Evolutionary conservation across 495 filamentous ascomycete species (phyloP).

Genomic region (Penicillium egyptiacum): DNA sequence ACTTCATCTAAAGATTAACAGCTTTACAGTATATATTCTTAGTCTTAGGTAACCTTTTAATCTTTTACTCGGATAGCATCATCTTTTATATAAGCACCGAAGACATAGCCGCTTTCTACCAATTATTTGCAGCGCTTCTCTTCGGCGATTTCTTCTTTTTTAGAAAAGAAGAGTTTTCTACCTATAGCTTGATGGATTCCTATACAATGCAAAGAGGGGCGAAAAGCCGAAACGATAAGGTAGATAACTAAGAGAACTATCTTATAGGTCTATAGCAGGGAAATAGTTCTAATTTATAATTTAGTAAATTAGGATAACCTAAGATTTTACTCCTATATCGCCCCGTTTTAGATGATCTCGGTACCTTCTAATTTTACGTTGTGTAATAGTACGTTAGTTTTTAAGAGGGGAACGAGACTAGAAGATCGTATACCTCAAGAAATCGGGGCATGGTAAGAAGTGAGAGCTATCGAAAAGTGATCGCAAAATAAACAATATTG

Average conservation of each 20-base stretch:
- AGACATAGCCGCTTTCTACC: constrained; percentile 19
- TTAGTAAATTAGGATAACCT: neutral
- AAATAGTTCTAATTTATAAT: constrained; percentile 4
- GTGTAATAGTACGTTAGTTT: neutral
- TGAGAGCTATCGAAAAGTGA: no score
- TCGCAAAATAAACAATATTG: no score
- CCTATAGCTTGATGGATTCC: constrained; percentile 8
- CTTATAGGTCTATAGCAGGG: neutral
- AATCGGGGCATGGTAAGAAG: no score
- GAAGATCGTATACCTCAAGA: no score
- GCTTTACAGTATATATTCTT: constrained; percentile 12
- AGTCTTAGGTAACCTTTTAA: constrained; percentile 20
- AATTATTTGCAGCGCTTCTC: constrained; percentile 5
- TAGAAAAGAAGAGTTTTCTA: constrained; percentile 17
- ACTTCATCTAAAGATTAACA: constrained; percentile 19
- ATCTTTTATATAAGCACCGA: constrained; percentile 17
- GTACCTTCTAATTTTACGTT: constrained; percentile 1
- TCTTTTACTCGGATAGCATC: constrained; percentile 20
- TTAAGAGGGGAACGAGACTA: neutral
- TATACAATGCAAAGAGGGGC: neutral
- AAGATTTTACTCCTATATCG: neutral
- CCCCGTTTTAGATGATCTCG: neutral
- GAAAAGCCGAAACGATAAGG: neutral
- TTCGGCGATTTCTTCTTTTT: constrained; percentile 15
- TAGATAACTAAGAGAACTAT: neutral